Base-by-base conservation (phyloP, 257 asterid genomes). In the Perilla frutescens region DNA sequence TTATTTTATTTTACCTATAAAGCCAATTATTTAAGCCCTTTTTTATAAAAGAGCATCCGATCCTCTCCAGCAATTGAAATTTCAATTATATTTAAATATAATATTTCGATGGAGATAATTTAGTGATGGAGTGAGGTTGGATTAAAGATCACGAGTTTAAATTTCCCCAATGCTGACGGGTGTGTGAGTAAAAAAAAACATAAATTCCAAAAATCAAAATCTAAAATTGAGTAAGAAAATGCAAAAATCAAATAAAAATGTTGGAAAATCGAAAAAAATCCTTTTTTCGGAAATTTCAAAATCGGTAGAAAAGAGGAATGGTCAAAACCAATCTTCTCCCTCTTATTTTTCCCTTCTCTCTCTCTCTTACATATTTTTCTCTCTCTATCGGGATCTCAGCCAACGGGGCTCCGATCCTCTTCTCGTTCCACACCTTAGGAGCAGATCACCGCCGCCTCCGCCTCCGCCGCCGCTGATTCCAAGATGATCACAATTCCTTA, bases 401-500 rank as follows among this genome's bases (percentile, higher is more conserved):
- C 72, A 15, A 64, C 77, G 81, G 53, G 80, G 82, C 72, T 66
- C 71, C 77, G 75, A 64, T 72, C 74, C 56, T 54, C 73, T 60
- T 36, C 76, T 72, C 84, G 51, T 60, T 20, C 65, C 62, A 74
- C 80, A 70, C 75, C 71, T 45, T 53, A 82, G 37, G 84, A 77
- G 78, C 87, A 57, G 84, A 82, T 87, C 86, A 74, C 71, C 78
- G 72, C 72, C 77, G 26, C 26, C 26, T 20, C 26, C 26, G 26
- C 26, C 26, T 20, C 26, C 26, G 26, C 26, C 26, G 58, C 74
- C 64, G 81, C 56, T 32, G 10, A 29, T 54, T 69, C 74, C 80
- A 76, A 79, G 71, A 92, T 92, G 99, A 92, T 92, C 66, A 92
- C 96, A 64, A 92, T 95, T 40, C 97, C 97, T 9, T 95, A 95